These are phyloP conservation scores for Camellia japonica DNA, from an alignment of 148 eudicot species.

Conservation along the genomic window DNA sequence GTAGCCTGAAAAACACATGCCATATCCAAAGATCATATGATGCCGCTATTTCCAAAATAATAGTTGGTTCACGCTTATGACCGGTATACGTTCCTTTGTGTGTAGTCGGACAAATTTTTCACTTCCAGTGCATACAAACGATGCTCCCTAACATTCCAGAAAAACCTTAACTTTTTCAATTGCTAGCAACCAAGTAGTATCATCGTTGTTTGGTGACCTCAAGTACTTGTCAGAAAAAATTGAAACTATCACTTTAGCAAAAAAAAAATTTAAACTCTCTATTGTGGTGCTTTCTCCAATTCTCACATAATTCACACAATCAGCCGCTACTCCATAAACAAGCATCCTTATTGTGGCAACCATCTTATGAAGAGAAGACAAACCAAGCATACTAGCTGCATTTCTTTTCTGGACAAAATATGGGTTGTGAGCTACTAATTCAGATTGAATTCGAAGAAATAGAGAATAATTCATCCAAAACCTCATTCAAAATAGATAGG, in stretches of 20 bases:
- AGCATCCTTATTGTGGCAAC: not conserved
- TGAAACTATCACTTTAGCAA: not conserved
- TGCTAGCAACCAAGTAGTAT: not conserved
- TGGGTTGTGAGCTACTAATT: not conserved
- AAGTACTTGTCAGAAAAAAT: not conserved
- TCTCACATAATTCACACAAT: not conserved
- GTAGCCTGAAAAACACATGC: too few species aligned
- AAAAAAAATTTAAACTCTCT: not conserved
- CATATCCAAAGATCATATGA: too few species aligned
- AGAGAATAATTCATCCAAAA: not conserved
- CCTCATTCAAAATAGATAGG: not conserved
- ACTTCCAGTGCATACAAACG: conserved; percentile 4
- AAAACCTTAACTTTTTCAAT: not conserved
- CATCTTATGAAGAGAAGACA: conserved; percentile 1
- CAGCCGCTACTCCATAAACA: too few species aligned
- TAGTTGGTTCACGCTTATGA: not conserved
- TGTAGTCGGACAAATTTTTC: not conserved
- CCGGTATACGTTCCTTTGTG: not conserved
- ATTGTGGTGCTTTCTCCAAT: not conserved
- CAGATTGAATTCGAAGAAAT: conserved; percentile 13
- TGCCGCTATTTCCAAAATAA: too few species aligned
- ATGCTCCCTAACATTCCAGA: not conserved
- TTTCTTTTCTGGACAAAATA: conserved; percentile 9
- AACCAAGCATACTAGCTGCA: not conserved
- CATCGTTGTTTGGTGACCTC: not conserved